A percentile compares a stretch with the other conserved stretches of the same genome.
Evolutionary conservation across 352 stramenopile species (phyloP).

Genomic region (Elongisporangium anandrum): DNA sequence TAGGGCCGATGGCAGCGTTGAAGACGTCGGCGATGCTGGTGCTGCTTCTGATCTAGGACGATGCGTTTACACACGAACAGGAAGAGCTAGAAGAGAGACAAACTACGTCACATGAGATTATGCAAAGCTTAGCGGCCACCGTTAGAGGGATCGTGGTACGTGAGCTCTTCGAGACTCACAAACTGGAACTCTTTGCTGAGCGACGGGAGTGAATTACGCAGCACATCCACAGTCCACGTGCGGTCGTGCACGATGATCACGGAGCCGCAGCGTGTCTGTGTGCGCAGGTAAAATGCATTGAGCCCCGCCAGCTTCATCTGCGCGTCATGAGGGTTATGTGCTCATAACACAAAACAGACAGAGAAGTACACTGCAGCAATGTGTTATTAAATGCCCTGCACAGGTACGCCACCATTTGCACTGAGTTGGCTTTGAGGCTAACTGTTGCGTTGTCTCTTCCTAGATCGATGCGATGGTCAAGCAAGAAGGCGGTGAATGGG

Average conservation of each 20-base stretch:
- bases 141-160: constrained; percentile 9
- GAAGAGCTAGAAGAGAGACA: constrained; percentile 3
- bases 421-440: too few species aligned
- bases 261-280: constrained; percentile 55
- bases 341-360: too few species aligned
- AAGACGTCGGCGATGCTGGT: too few species aligned
- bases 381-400: too few species aligned
- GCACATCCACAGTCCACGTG: constrained; percentile 70
- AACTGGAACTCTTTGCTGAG: constrained; percentile 55
- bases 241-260: constrained; percentile 86
- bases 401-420: too few species aligned
- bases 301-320: constrained; percentile 71
- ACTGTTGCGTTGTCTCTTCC: too few species aligned
- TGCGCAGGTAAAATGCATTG: constrained; percentile 57
- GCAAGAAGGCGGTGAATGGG: too few species aligned
- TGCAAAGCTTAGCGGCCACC: background rate
- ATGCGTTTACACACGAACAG: constrained; percentile 13
- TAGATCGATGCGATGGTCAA: too few species aligned
- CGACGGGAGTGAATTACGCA: constrained; percentile 47
- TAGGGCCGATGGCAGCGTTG: too few species aligned
- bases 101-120: background rate
- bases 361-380: too few species aligned
- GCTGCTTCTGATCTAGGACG: too few species aligned
- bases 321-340: constrained; percentile 82
- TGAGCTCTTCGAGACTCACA: constrained; percentile 65